Conservation (phyloP, 1,284 basidiomycete genomes). For the Malassezia psittaci region DNA sequence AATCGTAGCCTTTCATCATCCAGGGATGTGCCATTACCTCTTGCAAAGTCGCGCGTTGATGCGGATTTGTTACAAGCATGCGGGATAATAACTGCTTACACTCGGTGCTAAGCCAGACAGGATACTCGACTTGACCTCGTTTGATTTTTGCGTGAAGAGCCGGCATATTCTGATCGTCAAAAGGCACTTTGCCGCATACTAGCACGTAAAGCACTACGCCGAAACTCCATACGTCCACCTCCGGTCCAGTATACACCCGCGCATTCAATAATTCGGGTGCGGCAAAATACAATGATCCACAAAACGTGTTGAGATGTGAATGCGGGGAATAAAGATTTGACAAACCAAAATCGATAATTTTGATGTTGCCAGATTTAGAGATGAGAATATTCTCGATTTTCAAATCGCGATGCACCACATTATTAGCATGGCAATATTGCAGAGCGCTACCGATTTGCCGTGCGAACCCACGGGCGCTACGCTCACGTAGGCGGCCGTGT, state of each 20-base stretch:
- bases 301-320: conserved; percentile 80
- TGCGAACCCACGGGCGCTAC: conserved; percentile 91
- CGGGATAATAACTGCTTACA: conserved; percentile 86
- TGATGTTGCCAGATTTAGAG: conserved; percentile 95
- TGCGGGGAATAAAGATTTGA: conserved; percentile 89
- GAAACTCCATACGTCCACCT: conserved; percentile 98
- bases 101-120: conserved; percentile 86
- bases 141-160: conserved; percentile 98
- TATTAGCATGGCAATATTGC: conserved; percentile 94
- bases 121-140: conserved; percentile 89
- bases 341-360: conserved; percentile 98
- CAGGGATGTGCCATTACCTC: conserved; percentile 88
- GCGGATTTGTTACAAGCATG: conserved; percentile 93
- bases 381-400: conserved; percentile 99
- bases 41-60: conserved; percentile 65
- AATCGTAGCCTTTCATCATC: conserved; percentile 81
- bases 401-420: conserved; percentile 91
- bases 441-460: conserved; percentile 90
- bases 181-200: conserved; percentile 95
- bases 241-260: conserved; percentile 88
- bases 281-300: conserved; percentile 93
- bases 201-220: conserved; percentile 95
- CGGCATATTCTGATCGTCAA: conserved; percentile 98
- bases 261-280: conserved; percentile 94
- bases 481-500: conserved; percentile 86